Percentiles rank a stretch among this genome's conserved stretches.
phyloP scores from a whole-genome alignment of 2,329 filamentous ascomycete genomes.

The Beauveria brongniartii region DNA sequence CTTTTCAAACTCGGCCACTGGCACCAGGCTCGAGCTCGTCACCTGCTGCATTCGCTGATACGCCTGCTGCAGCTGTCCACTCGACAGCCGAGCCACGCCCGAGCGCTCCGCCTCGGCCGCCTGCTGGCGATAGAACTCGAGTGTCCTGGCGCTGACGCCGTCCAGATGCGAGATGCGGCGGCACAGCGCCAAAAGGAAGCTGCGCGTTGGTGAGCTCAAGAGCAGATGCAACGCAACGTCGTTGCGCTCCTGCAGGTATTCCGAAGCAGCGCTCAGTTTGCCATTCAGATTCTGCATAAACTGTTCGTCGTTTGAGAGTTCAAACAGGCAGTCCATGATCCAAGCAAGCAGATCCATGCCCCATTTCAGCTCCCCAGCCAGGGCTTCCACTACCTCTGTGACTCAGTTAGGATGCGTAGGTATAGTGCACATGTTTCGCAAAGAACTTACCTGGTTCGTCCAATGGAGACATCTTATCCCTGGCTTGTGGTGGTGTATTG shows the following conservation, averaged over 20 bases:
- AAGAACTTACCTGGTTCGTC: conserved; percentile 45
- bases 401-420: conserved; percentile 7
- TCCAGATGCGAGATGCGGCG: conserved; percentile 55
- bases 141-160: conserved; percentile 37
- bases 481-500: conserved; percentile 44
- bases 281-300: conserved; percentile 43
- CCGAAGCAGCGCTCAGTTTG: conserved; percentile 40
- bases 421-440: background rate
- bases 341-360: conserved; percentile 61
- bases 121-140: conserved; percentile 41
- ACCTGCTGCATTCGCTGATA: conserved; percentile 47
- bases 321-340: conserved; percentile 51
- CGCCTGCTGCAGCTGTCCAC: conserved; percentile 46
- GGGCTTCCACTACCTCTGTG: conserved; percentile 60
- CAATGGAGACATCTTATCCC: conserved; percentile 49
- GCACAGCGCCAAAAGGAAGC: conserved; percentile 62
- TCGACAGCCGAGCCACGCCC: conserved; percentile 31
- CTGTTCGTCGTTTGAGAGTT: conserved; percentile 42
- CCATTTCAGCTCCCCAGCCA: conserved; percentile 74
- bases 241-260: conserved; percentile 45
- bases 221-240: conserved; percentile 55
- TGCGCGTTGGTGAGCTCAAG: conserved; percentile 65
- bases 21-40: conserved; percentile 44
- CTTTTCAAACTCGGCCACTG: conserved; percentile 53
- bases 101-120: conserved; percentile 33